phyloP scores from a whole-genome alignment of 2,329 filamentous ascomycete species.

The Monilinia fructigena region DNA sequence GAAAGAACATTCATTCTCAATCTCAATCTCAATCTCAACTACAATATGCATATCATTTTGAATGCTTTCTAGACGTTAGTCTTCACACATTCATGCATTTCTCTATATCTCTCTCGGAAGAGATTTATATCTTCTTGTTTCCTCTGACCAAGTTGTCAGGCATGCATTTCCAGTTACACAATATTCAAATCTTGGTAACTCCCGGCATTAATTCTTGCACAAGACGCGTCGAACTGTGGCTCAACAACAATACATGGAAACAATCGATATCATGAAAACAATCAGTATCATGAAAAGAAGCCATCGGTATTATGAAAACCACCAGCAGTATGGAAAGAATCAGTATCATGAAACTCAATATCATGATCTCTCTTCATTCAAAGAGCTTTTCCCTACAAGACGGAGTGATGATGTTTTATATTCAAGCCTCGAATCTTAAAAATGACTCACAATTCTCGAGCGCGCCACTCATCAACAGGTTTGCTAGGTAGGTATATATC shows the following conservation, averaged over 20 bases:
- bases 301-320: too few relatives aligned
- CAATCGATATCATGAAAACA: neutral
- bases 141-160: neutral
- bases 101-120: neutral
- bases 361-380: neutral
- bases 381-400: neutral
- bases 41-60: neutral
- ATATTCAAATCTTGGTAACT: neutral
- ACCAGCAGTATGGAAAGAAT: too few relatives aligned
- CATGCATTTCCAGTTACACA: neutral
- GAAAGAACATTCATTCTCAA: neutral
- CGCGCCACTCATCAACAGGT: neutral
- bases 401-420: too few relatives aligned
- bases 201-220: neutral
- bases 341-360: too few relatives aligned
- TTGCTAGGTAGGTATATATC: neutral
- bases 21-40: neutral
- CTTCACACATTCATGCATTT: neutral
- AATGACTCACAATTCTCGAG: neutral
- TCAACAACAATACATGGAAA: neutral
- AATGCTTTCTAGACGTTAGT: too few relatives aligned
- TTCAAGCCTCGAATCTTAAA: neutral
- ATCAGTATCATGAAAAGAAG: too few relatives aligned
- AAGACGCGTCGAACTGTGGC: constrained; percentile 6
- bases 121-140: too few relatives aligned